Conservation (phyloP, 1,284 basidiomycete species). For the Rhodotorula mucilaginosa region DNA sequence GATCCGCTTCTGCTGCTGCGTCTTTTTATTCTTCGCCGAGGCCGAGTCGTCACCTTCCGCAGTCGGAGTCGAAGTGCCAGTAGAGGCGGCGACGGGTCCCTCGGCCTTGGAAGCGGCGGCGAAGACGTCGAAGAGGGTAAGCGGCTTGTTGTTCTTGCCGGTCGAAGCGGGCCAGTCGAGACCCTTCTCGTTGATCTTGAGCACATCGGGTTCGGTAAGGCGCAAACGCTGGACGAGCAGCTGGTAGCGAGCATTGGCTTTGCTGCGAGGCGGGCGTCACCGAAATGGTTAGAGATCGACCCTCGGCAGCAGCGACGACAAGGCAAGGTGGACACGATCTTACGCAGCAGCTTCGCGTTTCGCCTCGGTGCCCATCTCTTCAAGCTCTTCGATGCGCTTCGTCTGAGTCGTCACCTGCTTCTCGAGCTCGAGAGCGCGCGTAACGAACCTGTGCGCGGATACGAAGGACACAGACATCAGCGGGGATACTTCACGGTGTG, state of each 20-base stretch:
- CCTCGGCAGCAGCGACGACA: not conserved
- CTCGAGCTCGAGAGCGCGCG: not conserved
- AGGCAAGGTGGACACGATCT: too few relatives aligned
- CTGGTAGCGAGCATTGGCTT: not conserved
- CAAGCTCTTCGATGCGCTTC: slow-evolving; percentile 1
- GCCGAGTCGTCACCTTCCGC: not conserved
- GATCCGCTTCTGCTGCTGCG: not conserved
- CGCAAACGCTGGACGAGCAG: not conserved
- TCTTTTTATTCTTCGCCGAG: too few relatives aligned
- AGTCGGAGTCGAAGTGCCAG: not conserved
- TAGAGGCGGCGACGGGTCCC: not conserved
- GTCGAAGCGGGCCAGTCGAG: not conserved
- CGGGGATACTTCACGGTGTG: too few relatives aligned
- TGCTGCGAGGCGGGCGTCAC: not conserved
- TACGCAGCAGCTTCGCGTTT: not conserved
- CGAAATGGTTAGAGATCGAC: too few relatives aligned
- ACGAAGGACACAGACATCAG: too few relatives aligned
- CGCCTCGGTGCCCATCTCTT: not conserved
- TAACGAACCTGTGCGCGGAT: not conserved
- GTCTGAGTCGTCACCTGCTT: not conserved
- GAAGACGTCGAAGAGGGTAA: not conserved
- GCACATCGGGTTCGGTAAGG: not conserved
- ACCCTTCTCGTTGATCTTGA: not conserved
- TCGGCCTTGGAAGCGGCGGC: not conserved
- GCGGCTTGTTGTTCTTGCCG: not conserved